phyloP scores from a whole-genome alignment of 192 early-diverging fungal genomes.

The Coemansia sp. region DNA sequence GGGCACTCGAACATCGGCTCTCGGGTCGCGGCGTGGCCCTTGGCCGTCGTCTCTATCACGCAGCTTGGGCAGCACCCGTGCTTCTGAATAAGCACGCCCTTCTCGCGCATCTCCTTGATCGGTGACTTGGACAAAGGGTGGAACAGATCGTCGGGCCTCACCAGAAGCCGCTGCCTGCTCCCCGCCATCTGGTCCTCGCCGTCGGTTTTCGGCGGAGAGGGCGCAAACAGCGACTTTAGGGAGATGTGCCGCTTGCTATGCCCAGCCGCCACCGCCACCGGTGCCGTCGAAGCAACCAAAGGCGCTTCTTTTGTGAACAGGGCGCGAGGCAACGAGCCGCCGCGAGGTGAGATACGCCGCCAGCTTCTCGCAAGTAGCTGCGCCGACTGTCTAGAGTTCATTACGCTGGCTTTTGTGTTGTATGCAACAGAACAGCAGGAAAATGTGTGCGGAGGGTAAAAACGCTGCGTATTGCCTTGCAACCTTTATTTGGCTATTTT shows the following conservation, averaged over 20 bases:
- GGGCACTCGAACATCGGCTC: conserved; percentile 67
- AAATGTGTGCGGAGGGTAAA: not conserved
- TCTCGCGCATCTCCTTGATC: conserved; percentile 62
- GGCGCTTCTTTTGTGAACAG: not conserved
- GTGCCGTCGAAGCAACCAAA: not conserved
- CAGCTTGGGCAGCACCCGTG: conserved; percentile 71
- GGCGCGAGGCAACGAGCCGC: not conserved
- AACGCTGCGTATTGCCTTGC: too few species aligned
- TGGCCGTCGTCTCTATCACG: conserved; percentile 50
- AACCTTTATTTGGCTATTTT: too few species aligned
- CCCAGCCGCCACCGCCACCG: not conserved
- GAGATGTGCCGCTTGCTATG: conserved; percentile 24
- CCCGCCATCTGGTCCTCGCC: conserved; percentile 4
- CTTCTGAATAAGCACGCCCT: conserved; percentile 58
- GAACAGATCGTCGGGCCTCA: conserved; percentile 60
- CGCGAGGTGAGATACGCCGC: not conserved
- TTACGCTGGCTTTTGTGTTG: not conserved
- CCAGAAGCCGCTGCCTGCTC: conserved; percentile 21
- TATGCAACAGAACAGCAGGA: too few species aligned
- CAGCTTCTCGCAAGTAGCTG: not conserved
- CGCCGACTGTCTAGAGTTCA: not conserved
- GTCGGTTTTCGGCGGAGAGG: conserved; percentile 23
- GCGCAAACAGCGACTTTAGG: conserved; percentile 50
- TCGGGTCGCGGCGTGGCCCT: conserved; percentile 41
- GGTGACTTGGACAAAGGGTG: conserved; percentile 69